Conservation (phyloP, 257 asterid species). For the Cinchona pubescens region DNA sequence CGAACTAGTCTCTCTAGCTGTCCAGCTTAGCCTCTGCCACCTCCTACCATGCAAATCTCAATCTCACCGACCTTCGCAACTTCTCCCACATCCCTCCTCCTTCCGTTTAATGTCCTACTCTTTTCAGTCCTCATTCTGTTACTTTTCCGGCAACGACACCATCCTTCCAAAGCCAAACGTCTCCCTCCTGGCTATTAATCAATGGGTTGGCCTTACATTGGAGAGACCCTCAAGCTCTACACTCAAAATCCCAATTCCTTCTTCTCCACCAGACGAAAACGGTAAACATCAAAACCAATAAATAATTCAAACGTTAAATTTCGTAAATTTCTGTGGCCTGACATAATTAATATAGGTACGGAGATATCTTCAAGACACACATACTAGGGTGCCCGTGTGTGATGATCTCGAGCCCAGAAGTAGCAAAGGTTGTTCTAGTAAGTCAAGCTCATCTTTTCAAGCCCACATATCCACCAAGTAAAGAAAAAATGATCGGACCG, state of each 20-base stretch:
- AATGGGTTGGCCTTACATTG: slow-evolving; percentile 76
- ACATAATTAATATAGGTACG: slow-evolving; percentile 34
- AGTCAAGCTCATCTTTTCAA: slow-evolving; percentile 59
- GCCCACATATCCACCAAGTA: slow-evolving; percentile 71
- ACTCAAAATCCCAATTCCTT: slow-evolving; percentile 59
- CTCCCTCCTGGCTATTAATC: slow-evolving; percentile 78
- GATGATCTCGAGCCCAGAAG: slow-evolving; percentile 70
- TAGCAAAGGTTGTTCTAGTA: slow-evolving; percentile 51
- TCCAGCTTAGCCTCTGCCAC: slow-evolving; percentile 27
- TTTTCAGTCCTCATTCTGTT: not conserved
- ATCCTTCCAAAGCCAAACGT: not conserved
- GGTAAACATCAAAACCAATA: slow-evolving; percentile 20
- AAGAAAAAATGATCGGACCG: slow-evolving; percentile 61
- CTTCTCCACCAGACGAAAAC: slow-evolving; percentile 47
- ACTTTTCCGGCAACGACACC: slow-evolving; percentile 13
- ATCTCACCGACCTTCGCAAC: not conserved
- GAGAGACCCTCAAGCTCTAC: slow-evolving; percentile 67
- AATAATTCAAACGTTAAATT: not conserved
- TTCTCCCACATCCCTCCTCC: not conserved
- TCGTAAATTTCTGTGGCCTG: not conserved
- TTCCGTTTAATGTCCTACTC: not conserved
- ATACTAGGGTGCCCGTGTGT: slow-evolving; percentile 75
- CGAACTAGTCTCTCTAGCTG: not conserved
- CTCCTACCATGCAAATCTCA: slow-evolving; percentile 10
- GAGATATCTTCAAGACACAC: slow-evolving; percentile 64